Conservation (phyloP, 108 stramenopile species). For the Skeletonema costatum region DNA sequence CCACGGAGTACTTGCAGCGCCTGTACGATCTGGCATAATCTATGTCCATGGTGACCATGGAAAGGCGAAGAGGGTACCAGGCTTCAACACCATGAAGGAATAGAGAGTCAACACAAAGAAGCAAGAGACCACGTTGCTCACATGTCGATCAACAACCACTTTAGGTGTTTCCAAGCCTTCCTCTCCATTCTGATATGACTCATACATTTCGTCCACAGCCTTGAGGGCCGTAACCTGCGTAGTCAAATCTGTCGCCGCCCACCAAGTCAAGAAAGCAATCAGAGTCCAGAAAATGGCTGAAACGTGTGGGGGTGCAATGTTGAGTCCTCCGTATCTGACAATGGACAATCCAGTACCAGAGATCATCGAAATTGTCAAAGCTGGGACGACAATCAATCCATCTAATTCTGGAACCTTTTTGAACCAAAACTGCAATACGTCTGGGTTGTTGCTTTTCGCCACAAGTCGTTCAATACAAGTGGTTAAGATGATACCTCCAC, state of each 20-base stretch:
- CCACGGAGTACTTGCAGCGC: too few species aligned
- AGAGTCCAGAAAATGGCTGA: conserved; percentile 55
- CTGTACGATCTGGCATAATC: background rate
- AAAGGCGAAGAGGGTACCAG: conserved; percentile 52
- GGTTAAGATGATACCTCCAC: conserved; percentile 55
- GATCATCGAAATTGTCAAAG: conserved; percentile 57
- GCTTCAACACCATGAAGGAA: conserved; percentile 65
- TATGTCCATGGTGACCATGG: conserved; percentile 25
- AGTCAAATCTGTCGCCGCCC: conserved; percentile 64
- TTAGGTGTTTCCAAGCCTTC: conserved; percentile 45
- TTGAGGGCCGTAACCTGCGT: conserved; percentile 55
- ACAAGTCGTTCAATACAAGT: conserved; percentile 57
- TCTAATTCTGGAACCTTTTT: conserved; percentile 57
- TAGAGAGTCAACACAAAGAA: conserved; percentile 58
- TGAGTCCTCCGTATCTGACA: conserved; percentile 58
- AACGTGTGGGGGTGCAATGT: conserved; percentile 61
- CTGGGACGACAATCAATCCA: conserved; percentile 59
- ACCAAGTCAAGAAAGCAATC: conserved; percentile 58
- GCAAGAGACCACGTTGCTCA: conserved; percentile 64
- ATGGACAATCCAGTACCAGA: conserved; percentile 57
- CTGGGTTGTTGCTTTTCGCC: conserved; percentile 37
- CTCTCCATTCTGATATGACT: conserved; percentile 29
- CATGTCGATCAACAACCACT: conserved; percentile 49
- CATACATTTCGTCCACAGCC: conserved; percentile 34
- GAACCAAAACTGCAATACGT: conserved; percentile 66